Conservation (phyloP, 1,284 basidiomycete genomes). For the Clitocybe nebularis region DNA sequence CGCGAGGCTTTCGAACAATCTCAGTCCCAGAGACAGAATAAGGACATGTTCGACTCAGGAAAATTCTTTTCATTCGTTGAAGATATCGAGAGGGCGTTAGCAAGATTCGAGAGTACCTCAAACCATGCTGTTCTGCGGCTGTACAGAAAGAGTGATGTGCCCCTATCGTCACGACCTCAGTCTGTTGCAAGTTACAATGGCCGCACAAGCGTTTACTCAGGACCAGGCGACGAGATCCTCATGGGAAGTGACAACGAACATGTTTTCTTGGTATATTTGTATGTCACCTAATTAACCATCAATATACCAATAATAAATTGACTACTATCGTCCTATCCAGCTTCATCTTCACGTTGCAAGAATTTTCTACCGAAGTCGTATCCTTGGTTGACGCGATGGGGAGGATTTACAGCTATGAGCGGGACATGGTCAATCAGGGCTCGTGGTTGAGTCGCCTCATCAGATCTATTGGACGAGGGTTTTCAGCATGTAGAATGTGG, state of each 20-base stretch:
- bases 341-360: conserved; percentile 91
- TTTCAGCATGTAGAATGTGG: conserved; percentile 11
- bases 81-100: conserved; percentile 65
- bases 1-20: conserved; percentile 59
- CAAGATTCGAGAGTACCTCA: conserved; percentile 76
- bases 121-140: conserved; percentile 78
- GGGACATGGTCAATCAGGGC: conserved; percentile 35
- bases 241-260: conserved; percentile 48
- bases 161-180: conserved; percentile 13
- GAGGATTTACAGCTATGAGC: conserved; percentile 64
- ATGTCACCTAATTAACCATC: conserved; percentile 37
- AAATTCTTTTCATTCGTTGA: conserved; percentile 65
- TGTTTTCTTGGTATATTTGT: conserved; percentile 91
- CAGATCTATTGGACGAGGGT: conserved; percentile 4
- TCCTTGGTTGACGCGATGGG: conserved; percentile 80
- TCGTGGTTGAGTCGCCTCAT: conserved; percentile 36
- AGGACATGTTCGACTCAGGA: conserved; percentile 37
- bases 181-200: conserved; percentile 27
- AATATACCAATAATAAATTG: neutral
- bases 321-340: conserved; percentile 33
- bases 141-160: conserved; percentile 57
- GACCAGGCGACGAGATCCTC: conserved; percentile 29
- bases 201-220: conserved; percentile 24
- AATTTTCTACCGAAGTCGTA: conserved; percentile 81
- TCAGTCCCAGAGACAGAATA: conserved; percentile 23